These are phyloP conservation scores for Marasmius sp. DNA, from an alignment of 1,284 basidiomycete species.

Conservation along the genomic window DNA sequence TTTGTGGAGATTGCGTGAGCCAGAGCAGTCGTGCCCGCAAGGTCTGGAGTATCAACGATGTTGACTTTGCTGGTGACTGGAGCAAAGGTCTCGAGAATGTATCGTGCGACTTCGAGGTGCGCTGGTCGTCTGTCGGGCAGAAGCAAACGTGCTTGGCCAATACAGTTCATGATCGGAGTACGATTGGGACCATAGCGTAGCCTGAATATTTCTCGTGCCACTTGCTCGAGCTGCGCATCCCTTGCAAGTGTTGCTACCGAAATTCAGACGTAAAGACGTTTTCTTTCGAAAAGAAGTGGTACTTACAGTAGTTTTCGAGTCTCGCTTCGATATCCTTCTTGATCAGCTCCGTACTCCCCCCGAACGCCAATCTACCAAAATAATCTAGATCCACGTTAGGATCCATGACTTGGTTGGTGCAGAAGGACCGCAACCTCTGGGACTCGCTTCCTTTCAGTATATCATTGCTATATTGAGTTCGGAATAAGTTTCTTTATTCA, in stretches of 20 bases:
- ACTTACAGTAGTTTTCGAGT: conserved; percentile 8
- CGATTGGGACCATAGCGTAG: conserved; percentile 39
- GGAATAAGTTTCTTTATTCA: neutral
- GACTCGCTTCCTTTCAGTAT: conserved; percentile 37
- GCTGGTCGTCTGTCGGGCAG: conserved; percentile 17
- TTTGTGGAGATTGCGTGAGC: conserved; percentile 41
- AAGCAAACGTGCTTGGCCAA: conserved; percentile 30
- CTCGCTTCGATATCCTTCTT: conserved; percentile 27
- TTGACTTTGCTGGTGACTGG: conserved; percentile 30
- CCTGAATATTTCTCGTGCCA: conserved; percentile 29
- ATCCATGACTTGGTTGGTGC: conserved; percentile 32
- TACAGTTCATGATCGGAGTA: conserved; percentile 37
- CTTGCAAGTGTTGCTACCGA: conserved; percentile 3
- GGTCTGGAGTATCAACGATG: conserved; percentile 33
- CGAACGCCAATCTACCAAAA: conserved; percentile 26
- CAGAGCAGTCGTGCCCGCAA: conserved; percentile 40
- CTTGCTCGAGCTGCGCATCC: conserved; percentile 12
- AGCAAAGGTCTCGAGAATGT: conserved; percentile 25
- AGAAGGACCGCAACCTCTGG: conserved; percentile 36
- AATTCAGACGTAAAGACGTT: neutral
- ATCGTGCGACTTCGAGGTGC: conserved; percentile 33
- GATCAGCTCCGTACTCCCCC: conserved; percentile 28
- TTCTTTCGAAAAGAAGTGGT: neutral
- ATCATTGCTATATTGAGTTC: conserved; percentile 15
- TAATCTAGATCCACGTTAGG: conserved; percentile 35